phyloP scores from a whole-genome alignment of 371 early-diverging fungal species.

The Rhizopus arrhizus region DNA sequence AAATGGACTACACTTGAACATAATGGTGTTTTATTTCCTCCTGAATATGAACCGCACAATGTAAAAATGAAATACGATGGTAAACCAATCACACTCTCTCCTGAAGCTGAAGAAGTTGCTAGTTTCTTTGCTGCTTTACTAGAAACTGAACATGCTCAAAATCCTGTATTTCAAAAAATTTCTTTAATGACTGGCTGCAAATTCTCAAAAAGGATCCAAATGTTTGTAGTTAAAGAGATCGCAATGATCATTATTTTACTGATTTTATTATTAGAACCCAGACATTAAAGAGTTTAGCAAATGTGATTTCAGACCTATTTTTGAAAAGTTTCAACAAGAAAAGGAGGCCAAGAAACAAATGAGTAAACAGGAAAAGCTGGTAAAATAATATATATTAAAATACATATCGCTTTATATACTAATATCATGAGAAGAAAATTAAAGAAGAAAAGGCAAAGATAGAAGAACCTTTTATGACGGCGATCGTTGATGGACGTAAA shows the following conservation, averaged over 20 bases:
- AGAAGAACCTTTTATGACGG: slow-evolving; percentile 79
- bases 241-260: not conserved
- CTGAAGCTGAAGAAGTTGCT: slow-evolving; percentile 94
- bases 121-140: slow-evolving; percentile 90
- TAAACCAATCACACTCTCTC: slow-evolving; percentile 66
- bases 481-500: slow-evolving; percentile 85
- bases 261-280: slow-evolving; percentile 51
- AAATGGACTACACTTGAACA: slow-evolving; percentile 92
- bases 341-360: slow-evolving; percentile 80
- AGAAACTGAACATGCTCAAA: slow-evolving; percentile 83
- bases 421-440: slow-evolving; percentile 31
- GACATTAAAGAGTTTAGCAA: slow-evolving; percentile 77
- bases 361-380: slow-evolving; percentile 91
- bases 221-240: slow-evolving; percentile 43
- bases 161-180: slow-evolving; percentile 88
- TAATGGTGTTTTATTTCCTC: slow-evolving; percentile 91
- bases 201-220: slow-evolving; percentile 67
- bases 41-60: slow-evolving; percentile 90
- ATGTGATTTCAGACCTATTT: slow-evolving; percentile 92
- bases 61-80: slow-evolving; percentile 89
- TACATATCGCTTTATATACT: no score
- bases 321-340: slow-evolving; percentile 74
- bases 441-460: slow-evolving; percentile 75
- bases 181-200: slow-evolving; percentile 84
- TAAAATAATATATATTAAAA: slow-evolving; percentile 17